Conservation (phyloP, 2,329 filamentous ascomycete genomes). For the Botrytis hyacinthi region DNA sequence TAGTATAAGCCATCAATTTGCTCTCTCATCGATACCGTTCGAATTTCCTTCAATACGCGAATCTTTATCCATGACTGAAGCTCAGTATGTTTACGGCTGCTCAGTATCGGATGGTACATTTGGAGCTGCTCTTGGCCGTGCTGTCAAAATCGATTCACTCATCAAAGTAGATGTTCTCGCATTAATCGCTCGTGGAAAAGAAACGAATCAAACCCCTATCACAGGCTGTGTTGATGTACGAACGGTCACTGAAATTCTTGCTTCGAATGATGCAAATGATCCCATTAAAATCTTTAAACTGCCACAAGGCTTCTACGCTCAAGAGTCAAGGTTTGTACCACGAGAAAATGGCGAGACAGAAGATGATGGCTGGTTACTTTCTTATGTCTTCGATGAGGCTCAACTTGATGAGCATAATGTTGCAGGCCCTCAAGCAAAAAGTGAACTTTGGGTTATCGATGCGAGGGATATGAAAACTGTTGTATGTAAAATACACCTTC, state of each 20-base stretch:
- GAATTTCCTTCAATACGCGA: conserved; percentile 64
- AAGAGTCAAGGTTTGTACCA: conserved; percentile 66
- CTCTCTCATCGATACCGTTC: conserved; percentile 62
- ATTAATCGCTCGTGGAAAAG: conserved; percentile 53
- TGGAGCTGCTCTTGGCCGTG: conserved; percentile 58
- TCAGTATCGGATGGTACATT: conserved; percentile 57
- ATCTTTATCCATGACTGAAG: conserved; percentile 53
- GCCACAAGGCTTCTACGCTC: conserved; percentile 60
- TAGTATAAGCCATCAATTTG: conserved; percentile 60
- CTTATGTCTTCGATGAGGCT: conserved; percentile 68
- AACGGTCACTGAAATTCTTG: conserved; percentile 51
- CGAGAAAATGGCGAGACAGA: conserved; percentile 46
- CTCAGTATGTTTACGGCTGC: conserved; percentile 66
- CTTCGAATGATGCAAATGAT: conserved; percentile 47
- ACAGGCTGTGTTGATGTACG: conserved; percentile 63
- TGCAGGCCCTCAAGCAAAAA: conserved; percentile 45
- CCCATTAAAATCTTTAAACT: conserved; percentile 61
- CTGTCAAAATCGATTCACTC: conserved; percentile 64
- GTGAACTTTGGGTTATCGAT: conserved; percentile 68
- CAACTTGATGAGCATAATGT: conserved; percentile 49
- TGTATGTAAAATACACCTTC: conserved; percentile 56
- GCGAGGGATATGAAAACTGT: conserved; percentile 61
- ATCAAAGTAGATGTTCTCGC: conserved; percentile 58
- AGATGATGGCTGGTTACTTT: conserved; percentile 66
- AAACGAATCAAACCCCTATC: conserved; percentile 47